These are phyloP conservation scores for Terana coerulea DNA, from an alignment of 768 basidiomycete species.

Conservation along the genomic window DNA sequence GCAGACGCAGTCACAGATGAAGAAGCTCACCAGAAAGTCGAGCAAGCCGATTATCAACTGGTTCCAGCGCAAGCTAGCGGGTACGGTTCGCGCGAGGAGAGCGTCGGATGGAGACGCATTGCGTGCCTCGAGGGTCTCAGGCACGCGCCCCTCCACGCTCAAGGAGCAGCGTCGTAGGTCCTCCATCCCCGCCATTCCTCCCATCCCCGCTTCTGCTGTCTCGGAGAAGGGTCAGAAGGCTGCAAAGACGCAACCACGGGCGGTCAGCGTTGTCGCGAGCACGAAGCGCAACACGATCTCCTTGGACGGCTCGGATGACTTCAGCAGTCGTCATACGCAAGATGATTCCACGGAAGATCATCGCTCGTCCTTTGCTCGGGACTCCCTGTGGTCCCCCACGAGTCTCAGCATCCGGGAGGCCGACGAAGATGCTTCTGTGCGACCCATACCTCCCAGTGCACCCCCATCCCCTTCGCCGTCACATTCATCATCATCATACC, in stretches of 20 bases:
- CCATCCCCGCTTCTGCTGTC: slow-evolving; percentile 16
- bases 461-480: slow-evolving; percentile 87
- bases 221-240: slow-evolving; percentile 12
- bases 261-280: slow-evolving; percentile 13
- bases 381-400: slow-evolving; percentile 77
- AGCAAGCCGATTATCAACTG: slow-evolving; percentile 88
- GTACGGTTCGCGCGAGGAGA: slow-evolving; percentile 57
- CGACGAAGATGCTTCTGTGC: slow-evolving; percentile 91
- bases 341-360: slow-evolving; percentile 47
- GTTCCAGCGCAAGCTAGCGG: slow-evolving; percentile 84
- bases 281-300: slow-evolving; percentile 46
- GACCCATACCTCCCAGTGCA: slow-evolving; percentile 84
- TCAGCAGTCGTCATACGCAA: slow-evolving; percentile 30
- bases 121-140: slow-evolving; percentile 8
- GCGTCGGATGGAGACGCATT: slow-evolving; percentile 29
- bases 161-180: slow-evolving; percentile 26
- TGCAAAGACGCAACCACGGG: slow-evolving; percentile 18
- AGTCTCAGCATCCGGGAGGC: slow-evolving; percentile 63
- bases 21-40: slow-evolving; percentile 64
- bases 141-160: slow-evolving; percentile 13
- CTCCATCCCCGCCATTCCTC: slow-evolving; percentile 20
- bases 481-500: slow-evolving; percentile 77
- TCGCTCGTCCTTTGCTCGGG: slow-evolving; percentile 59
- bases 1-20: slow-evolving; percentile 35
- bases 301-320: slow-evolving; percentile 53